Evolutionary conservation across 2,329 filamentous ascomycete species (phyloP).

Genomic region (Epichloe coenophiala): DNA sequence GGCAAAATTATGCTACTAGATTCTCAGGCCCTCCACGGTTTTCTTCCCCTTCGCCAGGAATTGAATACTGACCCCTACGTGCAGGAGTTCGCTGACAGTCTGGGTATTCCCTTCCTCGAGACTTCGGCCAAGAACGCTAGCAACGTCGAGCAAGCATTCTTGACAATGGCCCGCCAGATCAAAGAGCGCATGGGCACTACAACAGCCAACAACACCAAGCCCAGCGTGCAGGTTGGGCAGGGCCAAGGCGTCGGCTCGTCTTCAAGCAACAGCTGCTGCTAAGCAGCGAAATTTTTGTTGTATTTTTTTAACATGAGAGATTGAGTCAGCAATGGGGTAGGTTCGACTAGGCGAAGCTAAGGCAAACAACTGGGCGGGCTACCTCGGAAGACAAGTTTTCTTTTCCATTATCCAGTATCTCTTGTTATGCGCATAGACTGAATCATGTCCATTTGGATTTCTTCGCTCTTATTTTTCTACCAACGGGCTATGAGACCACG

Average conservation of each 20-base stretch:
- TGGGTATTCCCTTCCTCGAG: constrained; percentile 98
- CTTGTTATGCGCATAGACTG: constrained; percentile 23
- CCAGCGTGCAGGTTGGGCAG: constrained; percentile 87
- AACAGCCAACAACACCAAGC: constrained; percentile 93
- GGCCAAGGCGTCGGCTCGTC: constrained; percentile 87
- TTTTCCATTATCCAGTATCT: constrained; percentile 14
- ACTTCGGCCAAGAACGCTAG: constrained; percentile 99
- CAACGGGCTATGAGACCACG: constrained; percentile 6
- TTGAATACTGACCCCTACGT: constrained; percentile 9
- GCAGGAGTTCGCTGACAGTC: constrained; percentile 95
- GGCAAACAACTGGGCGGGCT: constrained; percentile 17
- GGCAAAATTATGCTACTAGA: background rate
- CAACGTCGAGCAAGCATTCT: constrained; percentile 98
- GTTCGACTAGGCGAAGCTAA: constrained; percentile 10
- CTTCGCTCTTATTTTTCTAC: constrained; percentile 6
- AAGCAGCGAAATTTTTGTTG: constrained; percentile 26
- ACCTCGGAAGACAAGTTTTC: constrained; percentile 10
- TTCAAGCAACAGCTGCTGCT: constrained; percentile 82
- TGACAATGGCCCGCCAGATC: constrained; percentile 99
- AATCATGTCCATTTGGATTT: constrained; percentile 21
- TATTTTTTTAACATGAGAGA: background rate
- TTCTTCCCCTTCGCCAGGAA: background rate
- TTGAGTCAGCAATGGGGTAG: constrained; percentile 2
- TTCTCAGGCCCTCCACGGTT: too few species aligned
- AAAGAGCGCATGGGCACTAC: constrained; percentile 99